phyloP scores from a whole-genome alignment of 1,139 yeast genomes.

The Debaryomyces fabryi region DNA sequence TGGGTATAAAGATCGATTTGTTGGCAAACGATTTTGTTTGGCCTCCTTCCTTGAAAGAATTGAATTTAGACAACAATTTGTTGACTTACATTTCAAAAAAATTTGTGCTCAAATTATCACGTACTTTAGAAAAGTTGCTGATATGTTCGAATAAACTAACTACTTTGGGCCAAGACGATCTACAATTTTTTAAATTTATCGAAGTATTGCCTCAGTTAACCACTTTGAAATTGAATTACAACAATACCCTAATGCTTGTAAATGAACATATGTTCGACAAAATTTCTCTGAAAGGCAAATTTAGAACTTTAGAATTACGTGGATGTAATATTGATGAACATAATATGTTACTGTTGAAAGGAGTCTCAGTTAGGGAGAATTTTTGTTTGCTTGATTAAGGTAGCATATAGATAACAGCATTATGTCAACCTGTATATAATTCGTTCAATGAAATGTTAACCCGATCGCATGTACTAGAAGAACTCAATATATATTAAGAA shows the following conservation, averaged over 20 bases:
- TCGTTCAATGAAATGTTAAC: not conserved
- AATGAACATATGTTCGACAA: conserved; percentile 13
- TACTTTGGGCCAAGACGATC: conserved; percentile 15
- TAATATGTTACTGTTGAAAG: conserved; percentile 10
- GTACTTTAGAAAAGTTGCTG: conserved; percentile 26
- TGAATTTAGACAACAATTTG: conserved; percentile 32
- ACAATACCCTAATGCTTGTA: conserved; percentile 13
- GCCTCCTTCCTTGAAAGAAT: conserved; percentile 29
- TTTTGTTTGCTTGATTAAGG: conserved; percentile 1
- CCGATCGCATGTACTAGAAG: not conserved
- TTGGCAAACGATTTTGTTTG: conserved; percentile 28
- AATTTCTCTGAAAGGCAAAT: conserved; percentile 7
- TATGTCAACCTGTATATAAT: conserved; percentile 6
- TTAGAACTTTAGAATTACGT: conserved; percentile 8
- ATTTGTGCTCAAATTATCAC: conserved; percentile 33
- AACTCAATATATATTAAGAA: not conserved
- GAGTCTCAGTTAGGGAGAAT: conserved; percentile 1
- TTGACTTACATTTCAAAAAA: conserved; percentile 24
- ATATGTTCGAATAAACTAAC: conserved; percentile 21
- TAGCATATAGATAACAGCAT: not conserved
- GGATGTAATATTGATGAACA: conserved; percentile 17
- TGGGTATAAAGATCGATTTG: conserved; percentile 23
- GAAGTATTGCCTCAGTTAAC: conserved; percentile 16
- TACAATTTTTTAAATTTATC: conserved; percentile 12
- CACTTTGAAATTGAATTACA: conserved; percentile 13